Base-by-base conservation (phyloP, 2,329 filamentous ascomycete genomes). In the Monosporascus sp. region DNA sequence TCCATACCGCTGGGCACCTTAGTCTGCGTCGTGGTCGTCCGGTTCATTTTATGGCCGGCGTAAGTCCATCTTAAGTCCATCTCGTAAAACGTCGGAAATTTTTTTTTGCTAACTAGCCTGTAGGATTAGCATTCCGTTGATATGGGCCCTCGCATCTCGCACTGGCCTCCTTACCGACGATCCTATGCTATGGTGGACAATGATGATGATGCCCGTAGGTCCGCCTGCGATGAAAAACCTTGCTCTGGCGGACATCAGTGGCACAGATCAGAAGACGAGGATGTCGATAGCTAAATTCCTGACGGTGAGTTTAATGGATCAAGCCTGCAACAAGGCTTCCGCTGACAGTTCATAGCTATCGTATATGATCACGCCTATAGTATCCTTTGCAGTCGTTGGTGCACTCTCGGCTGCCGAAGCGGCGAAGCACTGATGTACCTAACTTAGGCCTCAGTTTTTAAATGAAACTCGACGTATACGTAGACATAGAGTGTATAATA, bases 191-290 rank as follows among this genome's bases (percentile, higher is more conserved):
- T 83, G 78, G 78, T 83, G 82, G 60, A 70, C 70, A 3, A 75
- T 83, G 76, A 83, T 83, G 80, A 61, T 83, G 27, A 82, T 82
- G 75, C 78, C 80, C 0, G 72, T 74, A 1, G 79, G 80, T 0
- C 80, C 79, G 20, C 77, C 78, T 2, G 78, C 79, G 0, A 72
- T 82, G 74, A 77, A 79, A 31, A 68, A 79, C 47, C 75, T 74
- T 6, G 76, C 76, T 1, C 63, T 82, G 24, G 75, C 78, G 4
- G 78, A 81, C 49, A 50, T 61, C 11, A 57, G 59, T 31, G 57
- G 56, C 18, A 48, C 54, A 5, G 52, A 47, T 41, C 34, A 60
- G 39, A 57, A 51, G 41, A 44, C 56, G 49, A 58, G 54, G 36
- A 60, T 60, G 57, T 56, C 59, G 6, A 57, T 61, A 51, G 56